Evolutionary conservation across 768 basidiomycete species (phyloP), one percentile per base, ranked within the genome.

Genomic region (Tricholoma sp.): DNA sequence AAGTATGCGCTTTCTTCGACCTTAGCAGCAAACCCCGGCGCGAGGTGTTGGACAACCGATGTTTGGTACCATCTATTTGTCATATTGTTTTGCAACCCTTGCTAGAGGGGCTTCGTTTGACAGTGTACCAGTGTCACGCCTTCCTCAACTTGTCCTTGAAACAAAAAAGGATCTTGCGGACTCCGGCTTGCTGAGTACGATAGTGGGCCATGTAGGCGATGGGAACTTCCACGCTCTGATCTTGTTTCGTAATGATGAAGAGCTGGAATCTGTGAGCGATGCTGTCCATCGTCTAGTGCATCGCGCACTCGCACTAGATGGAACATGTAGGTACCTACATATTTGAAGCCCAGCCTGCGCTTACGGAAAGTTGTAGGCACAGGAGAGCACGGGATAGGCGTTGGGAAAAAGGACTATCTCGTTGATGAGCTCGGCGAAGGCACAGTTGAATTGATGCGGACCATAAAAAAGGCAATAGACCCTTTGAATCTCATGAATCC

Each of bases 331-430:
- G 84, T 71, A 18, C 27, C 24, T 49, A 8, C 10, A 32, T 6
- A 10, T 7, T 47, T 14, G 1, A 4, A 18, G 7, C 47, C 31
- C 16, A 12, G 27, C 47, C 12, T 50, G 29, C n/a, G 12, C 27
- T 50, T 8, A 50, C 19, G 7, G 3, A 50, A 50, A 4, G 7
- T 50, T 54, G 9, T 59, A 90, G 87, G 87, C 62, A 90, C 88
- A 3, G 90, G 91, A 8, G 91, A 94, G 68, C 92, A 94, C 68
- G 92, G 92, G 0, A 87, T 94, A 12, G 92, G 93, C 1, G 71
- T 94, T 6, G 92, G 92, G 9, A 94, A 94, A 74, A 88, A 84
- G 63, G 83, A 88, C 64, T 96, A 91, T 69, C 80, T 98, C 2
- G 68, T 74, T 16, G 79, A 85, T n/a, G 95, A 98, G 68, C 80